These are phyloP conservation scores for Mortierella sp. DNA, from an alignment of 371 early-diverging fungal species.

Conservation along the genomic window DNA sequence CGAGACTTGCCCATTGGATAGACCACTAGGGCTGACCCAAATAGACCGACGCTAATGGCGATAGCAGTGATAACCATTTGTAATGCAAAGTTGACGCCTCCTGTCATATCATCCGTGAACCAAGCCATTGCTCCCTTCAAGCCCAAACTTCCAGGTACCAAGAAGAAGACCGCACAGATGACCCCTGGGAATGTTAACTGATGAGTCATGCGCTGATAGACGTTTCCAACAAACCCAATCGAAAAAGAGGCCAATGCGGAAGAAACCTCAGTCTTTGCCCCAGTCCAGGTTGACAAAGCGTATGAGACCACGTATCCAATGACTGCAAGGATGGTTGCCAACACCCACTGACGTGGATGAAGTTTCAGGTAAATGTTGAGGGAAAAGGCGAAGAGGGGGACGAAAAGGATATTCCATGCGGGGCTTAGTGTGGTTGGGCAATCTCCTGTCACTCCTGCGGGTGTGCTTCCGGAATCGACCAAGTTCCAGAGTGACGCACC, in stretches of 20 bases:
- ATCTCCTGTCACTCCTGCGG: conserved; percentile 28
- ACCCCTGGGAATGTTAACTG: conserved; percentile 72
- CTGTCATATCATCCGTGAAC: conserved; percentile 60
- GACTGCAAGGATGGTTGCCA: conserved; percentile 44
- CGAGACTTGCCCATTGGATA: conserved; percentile 72
- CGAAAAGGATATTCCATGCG: conserved; percentile 55
- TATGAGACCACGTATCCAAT: conserved; percentile 48
- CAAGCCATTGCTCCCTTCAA: conserved; percentile 57
- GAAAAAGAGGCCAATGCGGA: conserved; percentile 70
- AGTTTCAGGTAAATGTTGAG: conserved; percentile 58
- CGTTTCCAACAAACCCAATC: conserved; percentile 70
- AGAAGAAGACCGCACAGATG: conserved; percentile 68
- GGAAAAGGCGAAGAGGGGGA: conserved; percentile 55
- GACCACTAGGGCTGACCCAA: conserved; percentile 68
- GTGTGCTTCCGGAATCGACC: conserved; percentile 55
- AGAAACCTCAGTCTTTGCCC: conserved; percentile 55
- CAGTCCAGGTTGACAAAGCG: conserved; percentile 27
- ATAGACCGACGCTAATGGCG: conserved; percentile 73
- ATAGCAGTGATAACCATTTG: conserved; percentile 65
- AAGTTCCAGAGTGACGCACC: conserved; percentile 67
- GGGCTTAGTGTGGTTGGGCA: conserved; percentile 34
- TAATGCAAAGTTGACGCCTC: conserved; percentile 65
- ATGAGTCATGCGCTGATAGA: conserved; percentile 67
- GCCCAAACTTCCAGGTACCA: conserved; percentile 73
- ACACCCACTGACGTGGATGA: conserved; percentile 57